Evolutionary conservation across 768 basidiomycete genomes (phyloP).

Genomic region (Lyophyllum atratum): DNA sequence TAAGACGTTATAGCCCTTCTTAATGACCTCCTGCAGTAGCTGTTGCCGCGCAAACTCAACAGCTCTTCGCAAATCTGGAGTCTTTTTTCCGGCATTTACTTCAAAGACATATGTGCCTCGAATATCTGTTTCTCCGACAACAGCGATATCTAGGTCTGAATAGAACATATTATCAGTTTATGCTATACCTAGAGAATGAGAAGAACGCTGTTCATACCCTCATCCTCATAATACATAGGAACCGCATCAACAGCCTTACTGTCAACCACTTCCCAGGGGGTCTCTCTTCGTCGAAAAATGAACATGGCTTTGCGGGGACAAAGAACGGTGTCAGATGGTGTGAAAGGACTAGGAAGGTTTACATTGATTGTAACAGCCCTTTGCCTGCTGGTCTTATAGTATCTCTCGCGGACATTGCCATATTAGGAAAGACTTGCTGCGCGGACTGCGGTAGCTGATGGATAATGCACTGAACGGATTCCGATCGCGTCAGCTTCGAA

Average conservation of each 20-base stretch:
- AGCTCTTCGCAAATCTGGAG: conserved; percentile 50
- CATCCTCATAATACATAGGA: conserved; percentile 62
- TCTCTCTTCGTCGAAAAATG: conserved; percentile 55
- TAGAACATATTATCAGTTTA: conserved; percentile 2
- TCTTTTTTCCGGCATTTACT: conserved; percentile 44
- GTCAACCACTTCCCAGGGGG: conserved; percentile 80
- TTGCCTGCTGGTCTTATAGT: conserved; percentile 16
- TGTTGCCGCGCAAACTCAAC: conserved; percentile 66
- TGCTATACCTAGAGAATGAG: background rate
- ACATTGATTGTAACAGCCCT: conserved; percentile 5
- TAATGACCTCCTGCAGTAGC: conserved; percentile 54
- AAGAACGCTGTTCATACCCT: conserved; percentile 39
- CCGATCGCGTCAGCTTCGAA: background rate
- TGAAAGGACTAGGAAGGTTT: conserved; percentile 2
- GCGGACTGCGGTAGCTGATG: conserved; percentile 20
- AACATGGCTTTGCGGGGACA: conserved; percentile 30
- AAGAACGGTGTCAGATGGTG: background rate
- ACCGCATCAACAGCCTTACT: conserved; percentile 66
- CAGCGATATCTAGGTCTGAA: conserved; percentile 60
- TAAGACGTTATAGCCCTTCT: conserved; percentile 62
- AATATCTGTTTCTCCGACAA: conserved; percentile 53
- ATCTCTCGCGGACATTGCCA: conserved; percentile 13
- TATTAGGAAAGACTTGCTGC: conserved; percentile 5
- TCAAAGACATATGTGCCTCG: conserved; percentile 68
- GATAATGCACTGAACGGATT: conserved; percentile 1